Percentiles rank a stretch among this genome's conserved stretches.
Evolutionary conservation across 768 basidiomycete species (phyloP).

Genomic region (Candolleomyces efflorescens): DNA sequence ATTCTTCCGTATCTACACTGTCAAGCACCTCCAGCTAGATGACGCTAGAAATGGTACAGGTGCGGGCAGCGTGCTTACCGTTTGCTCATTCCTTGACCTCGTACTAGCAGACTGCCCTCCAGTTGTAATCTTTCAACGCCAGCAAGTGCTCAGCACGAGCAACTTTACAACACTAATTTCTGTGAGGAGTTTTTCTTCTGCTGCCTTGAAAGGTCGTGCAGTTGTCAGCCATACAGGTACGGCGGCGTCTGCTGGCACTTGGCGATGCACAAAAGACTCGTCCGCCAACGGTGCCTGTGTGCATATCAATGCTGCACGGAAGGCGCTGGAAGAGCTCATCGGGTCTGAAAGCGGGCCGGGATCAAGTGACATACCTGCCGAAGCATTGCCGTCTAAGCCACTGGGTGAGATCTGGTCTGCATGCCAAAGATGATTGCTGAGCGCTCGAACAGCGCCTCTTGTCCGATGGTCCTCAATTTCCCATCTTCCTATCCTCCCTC

Average conservation of each 20-base stretch:
- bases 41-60: not conserved
- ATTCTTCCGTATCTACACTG: not conserved
- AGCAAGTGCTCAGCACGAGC: too few species aligned
- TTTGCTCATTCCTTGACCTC: too few species aligned
- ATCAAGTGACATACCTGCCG: not conserved
- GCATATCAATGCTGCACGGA: not conserved
- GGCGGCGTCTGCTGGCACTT: not conserved
- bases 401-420: not conserved
- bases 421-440: not conserved
- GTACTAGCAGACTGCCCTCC: not conserved
- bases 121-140: not conserved
- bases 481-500: slow-evolving; percentile 10
- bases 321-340: not conserved
- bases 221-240: not conserved
- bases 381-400: not conserved
- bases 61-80: not conserved
- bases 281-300: not conserved
- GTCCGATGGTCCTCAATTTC: slow-evolving; percentile 5
- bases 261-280: not conserved
- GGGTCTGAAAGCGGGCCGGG: not conserved
- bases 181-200: not conserved
- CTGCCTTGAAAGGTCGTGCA: not conserved
- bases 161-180: not conserved
- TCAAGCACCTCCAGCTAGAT: not conserved
- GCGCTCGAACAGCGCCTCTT: not conserved